phyloP scores from a whole-genome alignment of 441 rosid species.

The Flueggea neowawraea region DNA sequence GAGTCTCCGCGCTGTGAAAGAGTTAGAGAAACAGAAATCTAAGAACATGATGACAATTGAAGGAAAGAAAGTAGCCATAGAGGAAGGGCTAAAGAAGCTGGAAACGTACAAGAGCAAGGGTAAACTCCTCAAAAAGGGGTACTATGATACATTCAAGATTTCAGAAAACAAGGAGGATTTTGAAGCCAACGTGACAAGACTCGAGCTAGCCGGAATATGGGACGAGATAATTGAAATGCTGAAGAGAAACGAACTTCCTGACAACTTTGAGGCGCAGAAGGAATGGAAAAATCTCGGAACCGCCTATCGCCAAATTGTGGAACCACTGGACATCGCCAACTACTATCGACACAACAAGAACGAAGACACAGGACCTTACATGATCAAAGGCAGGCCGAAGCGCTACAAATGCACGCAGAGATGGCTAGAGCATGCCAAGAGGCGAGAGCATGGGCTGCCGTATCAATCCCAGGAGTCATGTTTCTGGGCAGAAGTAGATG shows the following conservation, averaged over 20 bases:
- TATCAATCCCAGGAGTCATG: conserved; percentile 28
- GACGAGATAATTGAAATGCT: conserved; percentile 72
- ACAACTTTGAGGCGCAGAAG: conserved; percentile 39
- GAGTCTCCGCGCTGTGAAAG: conserved; percentile 58
- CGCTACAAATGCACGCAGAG: conserved; percentile 60
- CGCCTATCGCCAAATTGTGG: conserved; percentile 46
- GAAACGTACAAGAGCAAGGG: conserved; percentile 40
- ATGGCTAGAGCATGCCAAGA: conserved; percentile 47
- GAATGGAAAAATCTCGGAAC: conserved; percentile 53
- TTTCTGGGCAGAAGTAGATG: conserved; percentile 87
- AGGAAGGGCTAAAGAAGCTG: conserved; percentile 19
- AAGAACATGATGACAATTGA: conserved; percentile 28
- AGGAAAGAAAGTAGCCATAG: conserved; percentile 24
- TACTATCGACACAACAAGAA: conserved; percentile 67
- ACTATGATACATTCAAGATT: conserved; percentile 61
- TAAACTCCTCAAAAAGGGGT: conserved; percentile 34
- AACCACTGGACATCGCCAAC: conserved; percentile 81
- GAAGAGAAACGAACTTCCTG: conserved; percentile 62
- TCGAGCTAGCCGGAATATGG: conserved; percentile 56
- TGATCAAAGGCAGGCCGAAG: conserved; percentile 61
- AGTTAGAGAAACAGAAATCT: conserved; percentile 49
- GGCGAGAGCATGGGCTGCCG: conserved; percentile 7
- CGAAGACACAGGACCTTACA: conserved; percentile 79
- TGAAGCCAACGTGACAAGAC: conserved; percentile 67
- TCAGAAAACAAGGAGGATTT: conserved; percentile 47